phyloP scores from a whole-genome alignment of 192 early-diverging fungal species.

The Entomortierella lignicola region DNA sequence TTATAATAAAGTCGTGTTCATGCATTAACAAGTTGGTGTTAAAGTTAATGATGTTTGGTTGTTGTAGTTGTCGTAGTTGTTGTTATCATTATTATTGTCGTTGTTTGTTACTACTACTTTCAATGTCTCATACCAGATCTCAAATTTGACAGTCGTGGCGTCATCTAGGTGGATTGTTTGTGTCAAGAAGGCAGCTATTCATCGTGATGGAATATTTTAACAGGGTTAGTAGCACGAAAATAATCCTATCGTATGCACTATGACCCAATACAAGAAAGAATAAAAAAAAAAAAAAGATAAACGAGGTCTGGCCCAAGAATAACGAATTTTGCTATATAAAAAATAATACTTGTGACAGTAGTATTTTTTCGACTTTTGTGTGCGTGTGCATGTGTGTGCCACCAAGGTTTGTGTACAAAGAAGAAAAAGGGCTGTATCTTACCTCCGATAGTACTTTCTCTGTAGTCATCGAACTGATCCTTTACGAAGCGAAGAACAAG shows the following conservation, averaged over 20 bases:
- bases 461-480: conserved; percentile 93
- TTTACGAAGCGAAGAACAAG: conserved; percentile 90
- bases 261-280: neutral
- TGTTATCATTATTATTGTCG: neutral
- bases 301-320: no score
- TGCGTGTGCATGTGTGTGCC: neutral
- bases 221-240: neutral
- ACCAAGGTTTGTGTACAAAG: neutral
- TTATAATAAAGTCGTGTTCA: no score
- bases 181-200: conserved; percentile 75
- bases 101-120: no score
- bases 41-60: no score
- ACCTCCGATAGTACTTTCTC: conserved; percentile 93
- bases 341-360: conserved; percentile 19
- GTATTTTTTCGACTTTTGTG: conserved; percentile 23
- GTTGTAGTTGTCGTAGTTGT: neutral
- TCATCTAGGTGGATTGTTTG: conserved; percentile 89
- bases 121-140: conserved; percentile 76
- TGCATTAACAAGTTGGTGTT: no score
- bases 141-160: conserved; percentile 91
- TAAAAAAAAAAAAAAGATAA: neutral
- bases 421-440: conserved; percentile 1
- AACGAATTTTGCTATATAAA: no score
- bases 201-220: neutral
- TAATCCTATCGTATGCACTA: neutral